Evolutionary conservation across 306 rosid species (phyloP), one percentile per base, ranked within the genome.

Genomic region (Crotalaria pallida): DNA sequence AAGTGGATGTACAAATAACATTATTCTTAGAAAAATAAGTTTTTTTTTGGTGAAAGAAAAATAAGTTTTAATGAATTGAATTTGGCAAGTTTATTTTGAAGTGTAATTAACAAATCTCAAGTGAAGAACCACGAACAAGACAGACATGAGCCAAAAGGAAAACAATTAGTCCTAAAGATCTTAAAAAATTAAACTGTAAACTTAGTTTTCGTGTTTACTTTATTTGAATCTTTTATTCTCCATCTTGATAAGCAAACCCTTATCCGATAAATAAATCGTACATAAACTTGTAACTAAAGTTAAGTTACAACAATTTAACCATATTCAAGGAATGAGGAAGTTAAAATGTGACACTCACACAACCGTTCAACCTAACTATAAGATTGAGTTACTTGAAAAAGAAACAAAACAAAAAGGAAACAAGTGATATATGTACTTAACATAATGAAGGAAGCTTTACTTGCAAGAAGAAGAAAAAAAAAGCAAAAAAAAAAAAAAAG

Each of bases 371-470:
- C n/a, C 43, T 4, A 62, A 71, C 67, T 55, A 45, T 50, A 72
- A 75, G 26, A 76, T 36, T 52, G 64, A 72, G 71, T 76, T 68
- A 27, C 67, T 27, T 71, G 44, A 31, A 24, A 38, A 29, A 73
- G 9, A 3, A 43, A 26, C 15, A 67, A 17, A 73, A 18, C 1
- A 55, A 45, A 15, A 53, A 17, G n/a, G 18, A 71, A 10, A 68
- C 43, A 56, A 7, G 33, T 12, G 44, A 82, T 9, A 57, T 76
- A 71, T 56, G 79, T 80, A 79, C 81, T 78, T 78, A 77, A 76
- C 84, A 87, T 75, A 74, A n/a, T n/a, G n/a, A 34, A 34, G 50
- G 41, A 52, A 64, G 58, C 15, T 40, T 82, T 47, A 38, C 76
- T 80, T 61, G 71, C 65, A 47, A 38, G 69, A 34, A 36, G 71